phyloP scores from a whole-genome alignment of 2,329 filamentous ascomycete genomes.

The Aspergillus puulaauensis region DNA sequence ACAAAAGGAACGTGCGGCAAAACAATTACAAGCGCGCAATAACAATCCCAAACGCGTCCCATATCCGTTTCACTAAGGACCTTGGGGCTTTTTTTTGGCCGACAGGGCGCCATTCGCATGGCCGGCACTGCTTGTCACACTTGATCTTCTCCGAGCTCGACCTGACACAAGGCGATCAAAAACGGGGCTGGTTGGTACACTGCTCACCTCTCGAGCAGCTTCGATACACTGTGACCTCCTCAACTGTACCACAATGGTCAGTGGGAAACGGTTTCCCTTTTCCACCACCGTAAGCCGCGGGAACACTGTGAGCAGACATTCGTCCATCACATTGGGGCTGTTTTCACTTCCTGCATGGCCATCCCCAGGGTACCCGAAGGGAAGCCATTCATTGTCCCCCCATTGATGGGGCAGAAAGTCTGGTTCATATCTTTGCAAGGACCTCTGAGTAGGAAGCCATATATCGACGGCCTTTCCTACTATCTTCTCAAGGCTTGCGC shows the following conservation, averaged over 20 bases:
- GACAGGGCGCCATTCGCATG: not conserved
- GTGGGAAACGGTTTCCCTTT: not conserved
- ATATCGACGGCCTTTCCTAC: not conserved
- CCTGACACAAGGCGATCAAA: not conserved
- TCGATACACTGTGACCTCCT: not conserved
- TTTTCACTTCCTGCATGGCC: not conserved
- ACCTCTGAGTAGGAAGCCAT: not conserved
- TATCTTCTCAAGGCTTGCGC: not conserved
- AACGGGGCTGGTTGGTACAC: not conserved
- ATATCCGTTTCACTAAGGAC: not conserved
- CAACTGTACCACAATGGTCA: not conserved
- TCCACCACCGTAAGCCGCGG: not conserved
- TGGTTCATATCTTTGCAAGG: conserved; percentile 3
- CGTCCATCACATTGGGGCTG: not conserved
- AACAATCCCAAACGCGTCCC: not conserved
- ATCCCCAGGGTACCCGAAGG: not conserved
- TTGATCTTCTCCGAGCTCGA: not conserved
- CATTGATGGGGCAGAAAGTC: not conserved
- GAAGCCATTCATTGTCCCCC: not conserved
- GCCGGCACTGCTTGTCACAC: not conserved
- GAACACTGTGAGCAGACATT: conserved; percentile 1
- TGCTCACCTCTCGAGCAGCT: not conserved
- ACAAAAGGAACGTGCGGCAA: too few relatives aligned
- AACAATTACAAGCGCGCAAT: too few relatives aligned
- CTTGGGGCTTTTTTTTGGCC: not conserved